A percentile compares a stretch with the other conserved stretches of the same genome.
These are phyloP conservation scores for Bathelium albidoporum DNA, from an alignment of 495 filamentous ascomycete species.

Conservation along the genomic window DNA sequence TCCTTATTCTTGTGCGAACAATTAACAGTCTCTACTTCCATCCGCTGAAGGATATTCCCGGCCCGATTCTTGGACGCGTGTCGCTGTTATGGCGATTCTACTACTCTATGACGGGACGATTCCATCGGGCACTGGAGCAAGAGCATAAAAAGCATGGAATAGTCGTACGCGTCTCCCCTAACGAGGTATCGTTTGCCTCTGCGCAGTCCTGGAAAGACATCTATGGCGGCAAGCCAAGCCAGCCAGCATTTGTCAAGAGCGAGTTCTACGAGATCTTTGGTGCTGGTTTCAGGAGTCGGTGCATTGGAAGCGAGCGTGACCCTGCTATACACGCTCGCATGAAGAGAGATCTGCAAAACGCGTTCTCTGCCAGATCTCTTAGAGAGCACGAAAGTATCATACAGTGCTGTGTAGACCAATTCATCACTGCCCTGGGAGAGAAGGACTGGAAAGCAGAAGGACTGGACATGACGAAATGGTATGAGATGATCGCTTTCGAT, in stretches of 20 bases:
- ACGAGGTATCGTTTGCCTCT: slow-evolving; percentile 17
- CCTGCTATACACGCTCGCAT: slow-evolving; percentile 2
- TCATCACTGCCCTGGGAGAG: slow-evolving; percentile 20
- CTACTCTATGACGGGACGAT: neutral
- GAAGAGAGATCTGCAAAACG: slow-evolving; percentile 18
- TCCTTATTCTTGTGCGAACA: neutral
- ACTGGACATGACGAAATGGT: slow-evolving; percentile 16
- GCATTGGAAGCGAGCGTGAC: neutral
- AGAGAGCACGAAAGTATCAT: slow-evolving; percentile 27
- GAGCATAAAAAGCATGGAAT: neutral
- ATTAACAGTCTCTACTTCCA: neutral
- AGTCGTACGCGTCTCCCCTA: slow-evolving; percentile 11
- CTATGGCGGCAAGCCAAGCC: slow-evolving; percentile 2
- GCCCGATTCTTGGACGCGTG: neutral
- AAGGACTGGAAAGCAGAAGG: slow-evolving; percentile 19
- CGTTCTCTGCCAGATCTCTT: slow-evolving; percentile 27
- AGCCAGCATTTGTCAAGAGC: neutral
- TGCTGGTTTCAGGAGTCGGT: neutral
- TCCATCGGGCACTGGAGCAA: neutral
- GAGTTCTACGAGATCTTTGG: neutral
- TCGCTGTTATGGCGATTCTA: neutral
- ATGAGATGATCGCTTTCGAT: slow-evolving; percentile 24
- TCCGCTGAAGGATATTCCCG: neutral
- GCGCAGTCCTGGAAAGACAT: slow-evolving; percentile 12
- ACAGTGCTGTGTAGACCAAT: slow-evolving; percentile 24